Base-by-base conservation (phyloP, 257 asterid genomes). In the Rubia yunnanensis region DNA sequence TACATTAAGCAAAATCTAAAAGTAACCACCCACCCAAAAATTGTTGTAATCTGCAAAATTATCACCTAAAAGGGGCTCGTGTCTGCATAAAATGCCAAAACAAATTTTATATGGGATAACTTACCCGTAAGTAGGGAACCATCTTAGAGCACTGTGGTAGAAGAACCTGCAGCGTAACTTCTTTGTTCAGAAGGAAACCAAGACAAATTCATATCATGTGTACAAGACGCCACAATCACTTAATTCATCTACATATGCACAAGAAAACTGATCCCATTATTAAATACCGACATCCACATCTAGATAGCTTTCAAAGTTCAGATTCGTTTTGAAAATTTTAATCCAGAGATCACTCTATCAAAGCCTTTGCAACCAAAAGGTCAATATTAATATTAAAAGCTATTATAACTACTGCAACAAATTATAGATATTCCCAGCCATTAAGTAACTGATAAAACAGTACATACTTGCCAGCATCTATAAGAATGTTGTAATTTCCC, bases 401-500 rank as follows among this genome's bases (percentile, higher is more conserved):
- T 56, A 63, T 18, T 20, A 14, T 1, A 10, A 44, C 36, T 64
- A 28, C 27, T 46, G 1, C 10, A n/a, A 22, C 5, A 23, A 48
- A n/a, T n/a, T 38, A 22, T 18, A 44, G n/a, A 60, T n/a, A 11
- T 44, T 4, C 55, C 17, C 15, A 7, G 24, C 68, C n/a, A 9
- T 10, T 46, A 48, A 48, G 6, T n/a, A 1, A 63, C 23, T 34
- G 65, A 59, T 30, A 24, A 60, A 70, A 72, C 69, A 34, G 65
- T 10, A 84, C 99, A 59, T 86, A 94, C 99, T 94, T 94, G 80
- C 99, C 99, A 76, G 91, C 94, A 78, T 94, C 99, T 56, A 94
- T 83, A 68, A 94, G 92, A 80, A 88, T 77, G 92, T 90, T 90
- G 67, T 81, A 75, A 56, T 69, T 68, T 74, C 88, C 89, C 20